Evolutionary conservation across 768 basidiomycete genomes (phyloP), one percentile per base, ranked within the genome.

Genomic region (Gymnopilus dilepis): DNA sequence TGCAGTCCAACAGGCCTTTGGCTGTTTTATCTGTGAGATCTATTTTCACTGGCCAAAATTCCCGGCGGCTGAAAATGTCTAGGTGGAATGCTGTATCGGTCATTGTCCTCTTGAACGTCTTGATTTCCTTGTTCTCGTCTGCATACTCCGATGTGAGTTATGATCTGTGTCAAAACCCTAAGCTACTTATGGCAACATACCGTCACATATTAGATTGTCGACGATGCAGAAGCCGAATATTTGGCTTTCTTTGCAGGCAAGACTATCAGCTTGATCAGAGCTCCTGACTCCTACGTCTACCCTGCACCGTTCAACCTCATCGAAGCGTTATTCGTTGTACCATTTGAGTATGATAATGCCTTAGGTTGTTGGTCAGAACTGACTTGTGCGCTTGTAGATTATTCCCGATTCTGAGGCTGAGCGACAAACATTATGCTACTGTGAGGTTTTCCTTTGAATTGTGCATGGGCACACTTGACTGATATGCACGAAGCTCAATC

Each of bases 91-190:
- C 93, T 56, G 83, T 88, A 21, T 90, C 92, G 2, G 90, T 86
- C 17, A 83, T 97, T 52, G 85, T 98, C 56, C 82, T 97, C 52
- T 84, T 97, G 72, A 98, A 98, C 71, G 88, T 98, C 70, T 82
- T 98, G 69, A 95, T 98, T 67, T 97, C 95, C n/a, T 77, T 98
- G 67, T 97, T 97, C 73, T 88, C 95, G 17, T 93, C 94, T 52
- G 94, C 95, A 0, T 97, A 97, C 69, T 86, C 89, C 11, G 95
- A 95, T 67, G 94, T 92, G 58, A 72, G 83, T 43, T 2, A 26
- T 12, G 38, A 51, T 13, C 19, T 21, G 6, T 43, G 42, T 53
- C 33, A 28, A 37, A 13, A 6, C 19, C n/a, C 50, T 6, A 28
- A 26, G 19, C n/a, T 17, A 31, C 9, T 50, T 12, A 22, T 12